Evolutionary conservation across 75 land plant species (phyloP), one percentile per base, ranked within the genome.

Genomic region (Selaginella moellendorffii): DNA sequence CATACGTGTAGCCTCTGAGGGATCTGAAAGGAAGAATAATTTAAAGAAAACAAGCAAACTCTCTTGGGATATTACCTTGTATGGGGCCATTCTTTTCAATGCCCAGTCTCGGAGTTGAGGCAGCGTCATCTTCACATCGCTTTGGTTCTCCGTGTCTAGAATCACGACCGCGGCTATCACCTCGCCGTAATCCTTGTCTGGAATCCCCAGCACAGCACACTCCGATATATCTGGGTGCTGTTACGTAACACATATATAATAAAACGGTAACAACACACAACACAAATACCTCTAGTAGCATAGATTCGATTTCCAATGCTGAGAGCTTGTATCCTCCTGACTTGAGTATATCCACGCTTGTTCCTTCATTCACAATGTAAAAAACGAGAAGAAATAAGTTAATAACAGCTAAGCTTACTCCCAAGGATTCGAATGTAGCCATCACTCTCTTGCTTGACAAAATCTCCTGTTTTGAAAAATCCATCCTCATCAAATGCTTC

Each of bases 251-350:
- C 14, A 17, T 17, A 62, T 62, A 8, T 22, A 27, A 9, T n/a
- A n/a, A n/a, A n/a, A n/a, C n/a, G n/a, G n/a, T n/a, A n/a, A n/a
- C n/a, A n/a, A 27, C 29, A 17, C 26, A 25, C 26, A n/a, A 62
- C 64, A 62, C 64, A 62, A 65, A 65, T 71, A 75, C 97, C 91
- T 95, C 82, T 61, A 89, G 69, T 17, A 95, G 65, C 2, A 77
- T 79, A 24, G 99, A 84, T 81, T 95, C 99, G 71, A 95, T 95
- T 59, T 95, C 99, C 27, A 95, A 68, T 20, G 99, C 87, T 52
- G 99, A 95, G 28, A 95, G 68, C 67, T 95, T 95, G 68, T 83
- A 89, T 25, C 99, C 96, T 58, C 97, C 97, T 65, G 84, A 90
- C 71, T 89, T 95, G 79, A 95, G 72, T 20, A 95, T 95, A 78